phyloP scores from a whole-genome alignment of 768 basidiomycete species.

The Collybia sordida region DNA sequence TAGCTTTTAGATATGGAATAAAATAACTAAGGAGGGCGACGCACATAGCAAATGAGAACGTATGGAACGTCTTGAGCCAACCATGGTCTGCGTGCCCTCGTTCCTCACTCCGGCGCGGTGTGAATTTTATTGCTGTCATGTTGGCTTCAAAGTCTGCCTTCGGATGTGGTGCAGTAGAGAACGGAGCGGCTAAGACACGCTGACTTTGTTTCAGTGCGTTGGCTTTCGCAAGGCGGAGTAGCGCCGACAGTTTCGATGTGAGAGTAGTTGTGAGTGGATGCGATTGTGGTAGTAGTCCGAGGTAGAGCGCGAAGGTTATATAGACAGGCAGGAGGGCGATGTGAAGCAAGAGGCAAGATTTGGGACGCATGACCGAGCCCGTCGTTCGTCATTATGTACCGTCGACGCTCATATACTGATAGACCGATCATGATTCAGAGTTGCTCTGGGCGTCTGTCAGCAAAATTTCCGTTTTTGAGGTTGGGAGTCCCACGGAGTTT shows the following conservation, averaged over 20 bases:
- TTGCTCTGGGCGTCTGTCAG: conserved; percentile 6
- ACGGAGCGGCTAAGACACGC: conserved; percentile 5
- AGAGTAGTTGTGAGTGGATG: no score
- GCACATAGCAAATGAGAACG: conserved; percentile 74
- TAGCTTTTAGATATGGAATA: background rate
- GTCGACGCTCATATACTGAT: no score
- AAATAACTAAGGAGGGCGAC: conserved; percentile 20
- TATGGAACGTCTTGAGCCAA: conserved; percentile 88
- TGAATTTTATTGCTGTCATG: conserved; percentile 37
- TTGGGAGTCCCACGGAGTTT: conserved; percentile 13
- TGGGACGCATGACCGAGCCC: conserved; percentile 33
- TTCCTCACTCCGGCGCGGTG: conserved; percentile 57
- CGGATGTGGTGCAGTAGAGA: conserved; percentile 6
- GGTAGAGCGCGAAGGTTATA: conserved; percentile 38
- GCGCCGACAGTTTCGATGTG: conserved; percentile 36
- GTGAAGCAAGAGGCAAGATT: conserved; percentile 31
- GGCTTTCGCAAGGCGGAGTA: conserved; percentile 34
- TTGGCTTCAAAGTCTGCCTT: background rate
- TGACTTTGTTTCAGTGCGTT: conserved; percentile 29
- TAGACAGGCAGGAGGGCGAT: conserved; percentile 37
- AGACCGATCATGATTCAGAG: background rate
- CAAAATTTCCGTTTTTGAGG: conserved; percentile 8
- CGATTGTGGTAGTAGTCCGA: conserved; percentile 28
- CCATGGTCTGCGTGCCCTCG: conserved; percentile 77
- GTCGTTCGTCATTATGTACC: background rate